Base-by-base conservation (phyloP, 2,329 filamentous ascomycete species). In the Xylariales sp. region DNA sequence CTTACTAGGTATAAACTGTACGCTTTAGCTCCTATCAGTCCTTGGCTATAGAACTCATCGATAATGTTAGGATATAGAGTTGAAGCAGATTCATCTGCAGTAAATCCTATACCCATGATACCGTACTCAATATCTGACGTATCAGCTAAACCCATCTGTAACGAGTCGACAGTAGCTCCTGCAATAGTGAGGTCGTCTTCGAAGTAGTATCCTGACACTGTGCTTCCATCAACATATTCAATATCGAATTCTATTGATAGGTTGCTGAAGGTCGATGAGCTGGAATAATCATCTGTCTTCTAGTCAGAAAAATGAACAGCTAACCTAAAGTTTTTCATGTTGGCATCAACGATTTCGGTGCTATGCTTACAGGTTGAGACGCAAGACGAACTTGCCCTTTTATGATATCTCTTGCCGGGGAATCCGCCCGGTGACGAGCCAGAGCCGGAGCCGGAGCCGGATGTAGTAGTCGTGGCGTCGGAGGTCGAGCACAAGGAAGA, bases 1-100 rank as follows among this genome's bases (percentile, higher is more conserved):
- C 58, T 17, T 52, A 70, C 66, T 40, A 78, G 66, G 66, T 81
- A 88, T 18, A 89, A 61, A 44, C 81, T 86, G 62, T 85, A 88
- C 4, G 80, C 79, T 48, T 77, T 76, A 19, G 69, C 70, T 38
- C 71, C 68, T 53, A 87, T 85, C 35, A 75, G 55, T 29, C 74
- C 76, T 50, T 85, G 72, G 19, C 72, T 56, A 16, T 78, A 70
- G 56, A 93, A 70, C 47, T 78, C 69, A 56, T 81, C 72, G 14
- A 88, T 69, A 21, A 91, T 66, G 53, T 85, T 77, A 11, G 67
- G 63, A 51, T 78, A 77, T 1, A 59, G 54, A 5, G 42, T 51
- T 2, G 29, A 21, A 11, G 75, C 55, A 17, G 69, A 65, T 41
- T 73, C 70, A 45, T 69, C 75, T 19, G 64, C 56, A 43, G 67